phyloP scores from a whole-genome alignment of 2,329 filamentous ascomycete species.

The Hortaea sp. region DNA sequence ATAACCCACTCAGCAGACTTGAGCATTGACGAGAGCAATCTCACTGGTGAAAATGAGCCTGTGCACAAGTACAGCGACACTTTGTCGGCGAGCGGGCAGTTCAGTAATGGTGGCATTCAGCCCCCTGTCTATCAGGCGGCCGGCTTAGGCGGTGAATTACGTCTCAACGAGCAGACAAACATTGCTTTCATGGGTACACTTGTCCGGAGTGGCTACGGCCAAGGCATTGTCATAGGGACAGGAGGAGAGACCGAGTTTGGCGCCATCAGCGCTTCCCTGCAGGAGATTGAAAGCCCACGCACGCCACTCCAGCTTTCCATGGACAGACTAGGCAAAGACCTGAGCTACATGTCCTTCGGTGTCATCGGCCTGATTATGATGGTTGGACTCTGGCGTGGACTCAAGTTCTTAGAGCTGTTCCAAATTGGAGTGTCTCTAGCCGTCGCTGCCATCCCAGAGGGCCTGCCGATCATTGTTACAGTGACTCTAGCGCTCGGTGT shows the following conservation, averaged over 20 bases:
- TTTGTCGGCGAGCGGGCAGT: slow-evolving; percentile 26
- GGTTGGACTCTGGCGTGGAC: slow-evolving; percentile 81
- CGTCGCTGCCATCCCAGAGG: slow-evolving; percentile 92
- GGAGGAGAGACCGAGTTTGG: slow-evolving; percentile 92
- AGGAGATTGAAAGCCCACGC: slow-evolving; percentile 87
- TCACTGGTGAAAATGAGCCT: slow-evolving; percentile 94
- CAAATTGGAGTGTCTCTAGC: slow-evolving; percentile 95
- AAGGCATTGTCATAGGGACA: slow-evolving; percentile 94
- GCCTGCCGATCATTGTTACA: slow-evolving; percentile 94
- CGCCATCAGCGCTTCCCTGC: slow-evolving; percentile 86
- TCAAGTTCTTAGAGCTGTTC: slow-evolving; percentile 85
- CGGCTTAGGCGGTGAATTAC: slow-evolving; percentile 48
- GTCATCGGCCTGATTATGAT: slow-evolving; percentile 91
- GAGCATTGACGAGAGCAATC: slow-evolving; percentile 90
- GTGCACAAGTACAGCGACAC: slow-evolving; percentile 66
- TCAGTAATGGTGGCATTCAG: slow-evolving; percentile 13
- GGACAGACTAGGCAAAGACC: slow-evolving; percentile 91
- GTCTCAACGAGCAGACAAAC: slow-evolving; percentile 68
- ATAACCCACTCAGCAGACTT: slow-evolving; percentile 85
- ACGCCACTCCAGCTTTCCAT: slow-evolving; percentile 92
- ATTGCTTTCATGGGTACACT: slow-evolving; percentile 98
- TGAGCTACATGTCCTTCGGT: slow-evolving; percentile 92
- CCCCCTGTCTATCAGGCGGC: slow-evolving; percentile 3
- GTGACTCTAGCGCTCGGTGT: slow-evolving; percentile 92
- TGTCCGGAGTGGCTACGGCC: slow-evolving; percentile 87